Conservation (phyloP, 495 filamentous ascomycete genomes). For the Xylaria nigripes region DNA sequence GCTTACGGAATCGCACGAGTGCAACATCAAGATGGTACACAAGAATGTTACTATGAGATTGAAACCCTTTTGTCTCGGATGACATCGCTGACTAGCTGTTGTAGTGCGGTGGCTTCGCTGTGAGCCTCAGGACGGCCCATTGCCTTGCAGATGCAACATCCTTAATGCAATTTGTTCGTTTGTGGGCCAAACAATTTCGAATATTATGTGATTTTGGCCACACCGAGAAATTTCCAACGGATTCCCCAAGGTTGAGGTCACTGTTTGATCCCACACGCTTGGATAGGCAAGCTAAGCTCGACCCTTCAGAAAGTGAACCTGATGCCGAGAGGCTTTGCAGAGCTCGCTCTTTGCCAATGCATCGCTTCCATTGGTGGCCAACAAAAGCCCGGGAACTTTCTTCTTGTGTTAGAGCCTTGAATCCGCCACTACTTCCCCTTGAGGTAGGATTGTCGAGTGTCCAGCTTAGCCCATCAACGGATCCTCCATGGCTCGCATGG, state of each 20-base stretch:
- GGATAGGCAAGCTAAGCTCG: constrained; percentile 23
- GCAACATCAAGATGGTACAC: background rate
- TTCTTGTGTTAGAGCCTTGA: constrained; percentile 16
- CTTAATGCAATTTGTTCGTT: constrained; percentile 39
- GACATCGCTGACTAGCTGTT: background rate
- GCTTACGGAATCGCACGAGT: background rate
- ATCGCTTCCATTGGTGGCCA: constrained; percentile 32
- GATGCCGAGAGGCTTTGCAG: constrained; percentile 18
- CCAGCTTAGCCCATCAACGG: constrained; percentile 20
- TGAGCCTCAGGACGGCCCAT: constrained; percentile 39
- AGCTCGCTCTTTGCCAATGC: constrained; percentile 27
- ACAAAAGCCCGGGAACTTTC: constrained; percentile 19
- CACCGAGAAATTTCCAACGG: background rate
- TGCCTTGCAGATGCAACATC: constrained; percentile 41
- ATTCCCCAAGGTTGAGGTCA: constrained; percentile 4
- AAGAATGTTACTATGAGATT: too few relatives aligned
- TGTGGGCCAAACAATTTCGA: constrained; percentile 30
- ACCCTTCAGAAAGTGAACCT: constrained; percentile 13
- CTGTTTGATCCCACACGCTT: constrained; percentile 28
- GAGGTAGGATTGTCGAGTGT: constrained; percentile 10
- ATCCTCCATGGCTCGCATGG: constrained; percentile 33
- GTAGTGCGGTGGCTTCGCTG: constrained; percentile 32
- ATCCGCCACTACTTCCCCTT: constrained; percentile 13
- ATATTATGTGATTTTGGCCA: background rate
- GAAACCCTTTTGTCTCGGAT: background rate